Evolutionary conservation across 352 stramenopile genomes (phyloP), one percentile per base, ranked within the genome.

Genomic region (Discostella stelligera): DNA sequence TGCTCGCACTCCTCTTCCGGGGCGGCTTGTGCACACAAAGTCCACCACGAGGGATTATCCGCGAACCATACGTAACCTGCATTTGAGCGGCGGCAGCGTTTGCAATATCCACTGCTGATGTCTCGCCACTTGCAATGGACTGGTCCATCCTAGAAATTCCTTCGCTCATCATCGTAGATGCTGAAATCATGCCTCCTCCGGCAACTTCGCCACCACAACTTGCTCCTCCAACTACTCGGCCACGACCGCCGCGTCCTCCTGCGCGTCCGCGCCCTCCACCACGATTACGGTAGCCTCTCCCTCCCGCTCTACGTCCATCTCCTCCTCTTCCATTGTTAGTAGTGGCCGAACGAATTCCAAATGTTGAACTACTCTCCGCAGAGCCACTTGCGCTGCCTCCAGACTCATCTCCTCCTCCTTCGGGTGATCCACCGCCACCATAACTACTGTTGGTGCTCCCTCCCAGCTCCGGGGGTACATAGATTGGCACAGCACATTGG

Each of bases 401-500:
- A 16, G 61, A 66, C 20, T 70, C 70, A 14, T 63, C 61, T 48
- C 53, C 53, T 48, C 53, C 53, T 13, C 7, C 37, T 44, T 44
- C 37, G 37, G 37, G 27, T 32, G 5, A 44, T 18, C 61, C 61
- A 20, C 14, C 55, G 6, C 14, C 20, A 7, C 52, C 65, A 23
- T 20, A 21, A 21, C 14, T 44, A 14, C 23, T 14, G 1, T 39
- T 58, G 32, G n/a, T 32, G 25, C 14, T 10, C 3, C 39, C 25
- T 30, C 55, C 53, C n/a, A 50, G 30, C 11, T 23, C 30, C 16
- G 62, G 49, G 52, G 75, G 68, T 21, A 75, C 55, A 37, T 68
- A 83, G 44, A 79, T 76, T 8, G 77, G 71, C 4, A 84, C 77
- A 18, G 66, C 71, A 53, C 77, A 84, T 58, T 84, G 77, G 55